phyloP scores from a whole-genome alignment of 2,329 filamentous ascomycete species.

The Penicillium hordei region DNA sequence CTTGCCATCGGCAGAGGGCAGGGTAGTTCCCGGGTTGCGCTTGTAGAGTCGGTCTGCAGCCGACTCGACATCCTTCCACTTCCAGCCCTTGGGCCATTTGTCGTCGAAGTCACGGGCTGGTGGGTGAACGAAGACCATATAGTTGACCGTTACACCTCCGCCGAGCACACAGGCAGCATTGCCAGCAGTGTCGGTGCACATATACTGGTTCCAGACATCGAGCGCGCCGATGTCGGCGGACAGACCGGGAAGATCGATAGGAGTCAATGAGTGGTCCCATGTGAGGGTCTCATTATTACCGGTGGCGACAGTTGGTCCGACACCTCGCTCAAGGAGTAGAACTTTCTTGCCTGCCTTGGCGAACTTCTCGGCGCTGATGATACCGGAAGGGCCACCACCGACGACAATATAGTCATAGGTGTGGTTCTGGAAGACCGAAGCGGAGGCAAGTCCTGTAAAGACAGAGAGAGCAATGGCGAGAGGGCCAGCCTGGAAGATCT shows the following conservation, averaged over 20 bases:
- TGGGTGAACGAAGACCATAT: conserved; percentile 40
- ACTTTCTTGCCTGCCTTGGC: conserved; percentile 26
- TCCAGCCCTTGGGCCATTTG: conserved; percentile 72
- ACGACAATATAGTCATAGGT: conserved; percentile 28
- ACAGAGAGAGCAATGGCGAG: conserved; percentile 14
- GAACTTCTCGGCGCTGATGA: conserved; percentile 26
- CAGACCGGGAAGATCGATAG: conserved; percentile 30
- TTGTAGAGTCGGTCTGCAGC: conserved; percentile 64
- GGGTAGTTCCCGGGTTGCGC: conserved; percentile 68
- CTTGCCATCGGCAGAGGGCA: conserved; percentile 65
- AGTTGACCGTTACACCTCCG: conserved; percentile 32
- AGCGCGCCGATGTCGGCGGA: conserved; percentile 26
- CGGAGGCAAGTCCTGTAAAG: conserved; percentile 11
- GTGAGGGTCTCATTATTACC: conserved; percentile 26
- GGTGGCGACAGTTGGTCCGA: conserved; percentile 26
- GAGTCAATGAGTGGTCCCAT: conserved; percentile 25
- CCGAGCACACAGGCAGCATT: conserved; percentile 30
- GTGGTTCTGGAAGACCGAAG: conserved; percentile 17
- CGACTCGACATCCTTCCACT: conserved; percentile 59
- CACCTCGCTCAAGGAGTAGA: conserved; percentile 24
- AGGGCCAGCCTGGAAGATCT: conserved; percentile 13
- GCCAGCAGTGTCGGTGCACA: conserved; percentile 25
- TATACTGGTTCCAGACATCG: conserved; percentile 22
- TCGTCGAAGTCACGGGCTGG: conserved; percentile 67
- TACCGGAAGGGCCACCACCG: conserved; percentile 26